Conservation (phyloP, 345 rosid genomes). For the Arabidopsis suecica region DNA sequence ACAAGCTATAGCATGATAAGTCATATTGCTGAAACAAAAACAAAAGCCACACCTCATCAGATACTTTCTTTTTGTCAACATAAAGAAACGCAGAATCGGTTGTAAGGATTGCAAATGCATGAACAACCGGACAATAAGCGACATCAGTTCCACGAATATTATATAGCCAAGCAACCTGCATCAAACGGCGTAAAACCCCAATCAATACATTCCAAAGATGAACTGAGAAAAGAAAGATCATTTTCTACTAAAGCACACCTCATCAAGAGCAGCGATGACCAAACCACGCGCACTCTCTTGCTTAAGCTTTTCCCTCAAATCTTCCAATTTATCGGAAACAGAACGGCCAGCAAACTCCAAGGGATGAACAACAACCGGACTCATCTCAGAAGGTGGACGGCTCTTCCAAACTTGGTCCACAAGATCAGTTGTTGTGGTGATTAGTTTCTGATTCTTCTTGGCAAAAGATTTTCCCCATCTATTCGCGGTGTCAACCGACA, state of each 20-base stretch:
- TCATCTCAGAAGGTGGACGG: slow-evolving; percentile 67
- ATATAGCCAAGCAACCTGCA: slow-evolving; percentile 98
- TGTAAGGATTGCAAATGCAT: slow-evolving; percentile 89
- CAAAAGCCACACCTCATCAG: slow-evolving; percentile 59
- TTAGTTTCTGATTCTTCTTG: slow-evolving; percentile 68
- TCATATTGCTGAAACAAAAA: not conserved
- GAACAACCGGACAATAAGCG: slow-evolving; percentile 88
- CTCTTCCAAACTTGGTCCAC: slow-evolving; percentile 85
- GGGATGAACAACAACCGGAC: slow-evolving; percentile 69
- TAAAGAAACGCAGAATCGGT: slow-evolving; percentile 70
- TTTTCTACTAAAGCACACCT: slow-evolving; percentile 50
- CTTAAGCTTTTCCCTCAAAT: slow-evolving; percentile 67
- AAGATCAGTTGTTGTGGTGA: slow-evolving; percentile 73
- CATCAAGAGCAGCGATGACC: slow-evolving; percentile 82
- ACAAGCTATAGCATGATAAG: not conserved
- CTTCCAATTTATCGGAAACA: slow-evolving; percentile 62
- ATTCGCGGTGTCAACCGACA: slow-evolving; percentile 80
- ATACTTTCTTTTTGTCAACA: slow-evolving; percentile 78
- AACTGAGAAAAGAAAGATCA: slow-evolving; percentile 6
- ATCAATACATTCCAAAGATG: slow-evolving; percentile 6
- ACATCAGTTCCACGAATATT: slow-evolving; percentile 95
- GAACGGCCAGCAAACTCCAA: slow-evolving; percentile 74
- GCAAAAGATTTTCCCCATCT: slow-evolving; percentile 75
- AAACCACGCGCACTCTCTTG: slow-evolving; percentile 66
- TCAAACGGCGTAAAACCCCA: not conserved